Conservation (phyloP, 73 alveolate species). For the Uronychia setigera region DNA sequence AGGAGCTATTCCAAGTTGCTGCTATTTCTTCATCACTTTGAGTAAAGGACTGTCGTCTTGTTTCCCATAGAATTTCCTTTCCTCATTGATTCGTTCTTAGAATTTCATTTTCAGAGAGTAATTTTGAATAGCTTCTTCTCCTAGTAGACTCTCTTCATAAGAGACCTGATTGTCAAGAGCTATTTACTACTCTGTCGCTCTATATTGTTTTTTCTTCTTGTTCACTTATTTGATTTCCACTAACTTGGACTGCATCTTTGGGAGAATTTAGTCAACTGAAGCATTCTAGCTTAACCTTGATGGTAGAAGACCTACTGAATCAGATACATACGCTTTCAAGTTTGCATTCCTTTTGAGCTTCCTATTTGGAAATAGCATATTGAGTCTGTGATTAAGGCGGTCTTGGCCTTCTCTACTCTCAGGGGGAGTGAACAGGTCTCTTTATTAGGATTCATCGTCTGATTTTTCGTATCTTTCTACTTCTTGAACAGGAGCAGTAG, state of each 20-base stretch:
- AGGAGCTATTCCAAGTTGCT: constrained; percentile 12
- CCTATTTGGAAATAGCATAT: background rate
- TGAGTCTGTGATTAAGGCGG: background rate
- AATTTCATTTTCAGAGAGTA: background rate
- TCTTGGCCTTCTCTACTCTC: background rate
- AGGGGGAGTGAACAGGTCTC: background rate
- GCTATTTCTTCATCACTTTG: background rate
- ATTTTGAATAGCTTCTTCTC: background rate
- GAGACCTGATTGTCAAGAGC: too few relatives aligned
- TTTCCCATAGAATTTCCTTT: background rate
- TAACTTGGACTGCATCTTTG: background rate
- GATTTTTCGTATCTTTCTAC: background rate
- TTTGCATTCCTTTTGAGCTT: too few relatives aligned
- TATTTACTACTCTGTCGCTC: background rate
- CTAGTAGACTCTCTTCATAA: background rate
- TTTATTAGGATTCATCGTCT: background rate
- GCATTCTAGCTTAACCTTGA: too few relatives aligned
- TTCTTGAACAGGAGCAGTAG: background rate
- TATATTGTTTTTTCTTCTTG: background rate
- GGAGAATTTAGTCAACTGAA: too few relatives aligned
- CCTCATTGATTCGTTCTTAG: background rate
- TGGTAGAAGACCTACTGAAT: too few relatives aligned
- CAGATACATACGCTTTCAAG: too few relatives aligned
- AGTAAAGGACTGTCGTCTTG: background rate
- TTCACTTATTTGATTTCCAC: background rate